Evolutionary conservation across 257 asterid genomes (phyloP).

Genomic region (Lithospermum erythrorhizon): DNA sequence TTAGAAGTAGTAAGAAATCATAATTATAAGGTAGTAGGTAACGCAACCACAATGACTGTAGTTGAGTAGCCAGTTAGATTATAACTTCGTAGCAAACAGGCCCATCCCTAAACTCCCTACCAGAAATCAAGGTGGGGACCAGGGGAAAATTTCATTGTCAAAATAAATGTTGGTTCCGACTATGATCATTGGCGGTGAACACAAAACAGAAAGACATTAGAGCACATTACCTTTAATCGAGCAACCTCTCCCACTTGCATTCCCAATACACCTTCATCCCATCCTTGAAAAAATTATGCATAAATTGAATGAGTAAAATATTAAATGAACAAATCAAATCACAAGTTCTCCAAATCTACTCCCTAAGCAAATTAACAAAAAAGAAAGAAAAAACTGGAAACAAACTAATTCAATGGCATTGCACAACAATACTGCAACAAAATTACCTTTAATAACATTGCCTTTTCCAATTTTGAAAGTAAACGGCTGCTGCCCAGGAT

Average conservation of each 20-base stretch:
- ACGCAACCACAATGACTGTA: neutral
- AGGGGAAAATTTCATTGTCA: no score
- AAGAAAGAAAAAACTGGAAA: no score
- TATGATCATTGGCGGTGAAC: neutral
- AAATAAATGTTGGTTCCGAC: no score
- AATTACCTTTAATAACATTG: slow-evolving; percentile 73
- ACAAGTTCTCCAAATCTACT: no score
- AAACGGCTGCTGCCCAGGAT: slow-evolving; percentile 87
- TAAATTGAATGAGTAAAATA: neutral
- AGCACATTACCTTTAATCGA: slow-evolving; percentile 40
- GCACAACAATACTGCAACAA: neutral
- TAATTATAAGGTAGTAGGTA: neutral
- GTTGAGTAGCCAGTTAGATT: neutral
- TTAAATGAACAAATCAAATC: neutral
- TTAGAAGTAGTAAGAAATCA: no score
- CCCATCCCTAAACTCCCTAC: no score
- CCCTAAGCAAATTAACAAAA: no score
- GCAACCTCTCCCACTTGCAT: slow-evolving; percentile 98
- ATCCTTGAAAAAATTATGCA: slow-evolving; percentile 42
- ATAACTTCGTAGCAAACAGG: no score
- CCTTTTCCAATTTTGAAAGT: slow-evolving; percentile 73
- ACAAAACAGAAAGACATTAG: neutral
- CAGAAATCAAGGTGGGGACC: no score
- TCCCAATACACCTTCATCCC: slow-evolving; percentile 96
- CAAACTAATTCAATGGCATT: no score